Percentiles rank a stretch among this genome's conserved stretches.
Conservation (phyloP, 495 filamentous ascomycete species). For the Penicillium antarcticum region DNA sequence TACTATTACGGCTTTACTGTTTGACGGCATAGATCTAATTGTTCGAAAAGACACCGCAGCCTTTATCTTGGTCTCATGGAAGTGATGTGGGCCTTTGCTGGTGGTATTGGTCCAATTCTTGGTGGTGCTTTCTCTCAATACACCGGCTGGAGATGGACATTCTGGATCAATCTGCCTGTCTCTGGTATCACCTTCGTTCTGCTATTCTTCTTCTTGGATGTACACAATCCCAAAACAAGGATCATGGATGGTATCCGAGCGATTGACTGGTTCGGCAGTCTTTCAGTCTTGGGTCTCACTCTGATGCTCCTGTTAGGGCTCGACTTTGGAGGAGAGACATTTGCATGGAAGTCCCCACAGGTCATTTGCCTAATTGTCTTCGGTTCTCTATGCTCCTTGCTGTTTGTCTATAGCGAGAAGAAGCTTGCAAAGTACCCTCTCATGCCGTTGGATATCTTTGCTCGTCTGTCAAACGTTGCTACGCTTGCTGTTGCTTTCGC, state of each 20-base stretch:
- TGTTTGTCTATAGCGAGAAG: slow-evolving; percentile 69
- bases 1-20: background rate
- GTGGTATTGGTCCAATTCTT: slow-evolving; percentile 61
- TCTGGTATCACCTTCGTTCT: slow-evolving; percentile 52
- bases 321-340: slow-evolving; percentile 68
- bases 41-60: slow-evolving; percentile 36
- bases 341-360: slow-evolving; percentile 69
- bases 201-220: slow-evolving; percentile 56
- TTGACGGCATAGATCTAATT: slow-evolving; percentile 1
- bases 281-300: slow-evolving; percentile 67
- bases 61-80: slow-evolving; percentile 54
- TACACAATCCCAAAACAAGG: slow-evolving; percentile 56
- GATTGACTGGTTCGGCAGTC: slow-evolving; percentile 72
- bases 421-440: slow-evolving; percentile 71
- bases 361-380: slow-evolving; percentile 78
- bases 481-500: slow-evolving; percentile 51
- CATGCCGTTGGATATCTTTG: slow-evolving; percentile 70
- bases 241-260: slow-evolving; percentile 64
- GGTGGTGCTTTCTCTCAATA: slow-evolving; percentile 65
- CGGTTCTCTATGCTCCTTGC: slow-evolving; percentile 55
- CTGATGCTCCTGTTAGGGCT: slow-evolving; percentile 76
- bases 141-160: slow-evolving; percentile 65
- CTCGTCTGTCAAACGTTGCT: slow-evolving; percentile 54
- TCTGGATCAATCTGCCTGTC: slow-evolving; percentile 72
- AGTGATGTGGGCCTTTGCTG: slow-evolving; percentile 55